A percentile compares a stretch with the other conserved stretches of the same genome.
Evolutionary conservation across 441 rosid species (phyloP).

Genomic region (Croton setiger): DNA sequence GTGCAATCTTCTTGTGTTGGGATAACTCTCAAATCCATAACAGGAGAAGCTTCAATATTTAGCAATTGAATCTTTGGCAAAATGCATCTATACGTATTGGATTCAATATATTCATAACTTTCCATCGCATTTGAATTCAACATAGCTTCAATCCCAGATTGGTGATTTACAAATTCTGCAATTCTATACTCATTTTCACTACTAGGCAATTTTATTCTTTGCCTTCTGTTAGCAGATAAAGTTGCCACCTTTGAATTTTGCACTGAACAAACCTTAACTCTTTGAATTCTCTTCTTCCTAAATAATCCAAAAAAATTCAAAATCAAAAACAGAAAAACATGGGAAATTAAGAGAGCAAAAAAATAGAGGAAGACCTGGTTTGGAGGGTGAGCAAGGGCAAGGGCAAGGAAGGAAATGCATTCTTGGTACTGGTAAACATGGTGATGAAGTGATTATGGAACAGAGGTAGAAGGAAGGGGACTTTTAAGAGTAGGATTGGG

Average conservation of each 20-base stretch:
- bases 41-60: slow-evolving; percentile 71
- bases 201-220: slow-evolving; percentile 49
- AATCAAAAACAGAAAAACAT: background rate
- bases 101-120: slow-evolving; percentile 46
- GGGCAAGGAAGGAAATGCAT: too few relatives aligned
- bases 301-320: slow-evolving; percentile 1
- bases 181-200: slow-evolving; percentile 37
- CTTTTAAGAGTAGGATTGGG: too few relatives aligned
- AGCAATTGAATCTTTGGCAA: slow-evolving; percentile 60
- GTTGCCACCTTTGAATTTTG: slow-evolving; percentile 55
- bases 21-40: slow-evolving; percentile 58
- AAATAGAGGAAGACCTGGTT: slow-evolving; percentile 19
- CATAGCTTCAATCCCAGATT: slow-evolving; percentile 67
- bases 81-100: slow-evolving; percentile 64
- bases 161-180: slow-evolving; percentile 56
- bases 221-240: slow-evolving; percentile 55
- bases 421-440: too few relatives aligned
- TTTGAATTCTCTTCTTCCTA: slow-evolving; percentile 42
- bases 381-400: too few relatives aligned
- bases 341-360: background rate
- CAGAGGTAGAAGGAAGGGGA: background rate
- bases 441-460: too few relatives aligned
- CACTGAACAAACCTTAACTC: slow-evolving; percentile 10
- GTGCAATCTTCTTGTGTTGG: slow-evolving; percentile 60
- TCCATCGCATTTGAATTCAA: slow-evolving; percentile 58